A percentile compares a stretch with the other conserved stretches of the same genome.
phyloP scores from a whole-genome alignment of 2,329 filamentous ascomycete species.

The Calycina herbarum region DNA sequence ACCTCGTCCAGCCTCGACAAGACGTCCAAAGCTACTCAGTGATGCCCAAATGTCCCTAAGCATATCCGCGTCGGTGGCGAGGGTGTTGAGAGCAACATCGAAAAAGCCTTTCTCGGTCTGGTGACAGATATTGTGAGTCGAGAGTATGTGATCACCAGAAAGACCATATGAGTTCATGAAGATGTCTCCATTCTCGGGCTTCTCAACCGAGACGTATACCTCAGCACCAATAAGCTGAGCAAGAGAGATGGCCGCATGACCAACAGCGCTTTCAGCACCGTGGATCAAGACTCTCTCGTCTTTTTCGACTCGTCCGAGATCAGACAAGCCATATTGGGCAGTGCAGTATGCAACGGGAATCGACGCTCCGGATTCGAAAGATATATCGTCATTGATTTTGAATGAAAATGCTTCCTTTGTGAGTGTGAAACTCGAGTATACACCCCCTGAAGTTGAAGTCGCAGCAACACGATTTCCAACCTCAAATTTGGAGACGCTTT shows the following conservation, averaged over 20 bases:
- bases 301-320: slow-evolving; percentile 29
- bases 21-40: slow-evolving; percentile 41
- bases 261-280: slow-evolving; percentile 37
- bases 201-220: slow-evolving; percentile 35
- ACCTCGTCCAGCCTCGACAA: slow-evolving; percentile 42
- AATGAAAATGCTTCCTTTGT: slow-evolving; percentile 26
- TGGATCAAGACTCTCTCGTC: slow-evolving; percentile 40
- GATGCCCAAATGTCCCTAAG: slow-evolving; percentile 37
- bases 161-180: slow-evolving; percentile 31
- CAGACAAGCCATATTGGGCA: slow-evolving; percentile 31
- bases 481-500: slow-evolving; percentile 29
- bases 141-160: slow-evolving; percentile 25
- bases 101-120: slow-evolving; percentile 28
- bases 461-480: slow-evolving; percentile 38
- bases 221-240: slow-evolving; percentile 30
- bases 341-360: slow-evolving; percentile 32
- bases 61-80: slow-evolving; percentile 26
- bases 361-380: slow-evolving; percentile 31
- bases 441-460: slow-evolving; percentile 26
- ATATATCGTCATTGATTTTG: slow-evolving; percentile 24
- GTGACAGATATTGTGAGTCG: slow-evolving; percentile 25
- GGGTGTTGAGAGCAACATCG: slow-evolving; percentile 37
- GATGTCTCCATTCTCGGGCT: slow-evolving; percentile 19
- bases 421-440: slow-evolving; percentile 29
- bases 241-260: slow-evolving; percentile 40